phyloP scores from a whole-genome alignment of 805 yeast species.

The Suhomyces kilbournensis region DNA sequence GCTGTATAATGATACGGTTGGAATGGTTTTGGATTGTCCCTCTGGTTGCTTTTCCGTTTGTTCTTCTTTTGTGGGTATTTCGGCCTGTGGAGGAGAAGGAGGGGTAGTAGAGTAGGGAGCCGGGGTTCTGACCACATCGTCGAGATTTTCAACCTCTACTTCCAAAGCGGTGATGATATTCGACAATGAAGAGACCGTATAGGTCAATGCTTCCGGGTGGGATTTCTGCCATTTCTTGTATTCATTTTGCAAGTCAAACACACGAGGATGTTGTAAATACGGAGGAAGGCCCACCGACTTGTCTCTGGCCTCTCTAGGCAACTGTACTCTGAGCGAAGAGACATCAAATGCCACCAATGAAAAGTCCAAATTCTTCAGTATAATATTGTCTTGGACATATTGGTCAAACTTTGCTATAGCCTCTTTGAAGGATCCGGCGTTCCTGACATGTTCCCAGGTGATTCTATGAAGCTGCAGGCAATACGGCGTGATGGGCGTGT shows the following conservation, averaged over 20 bases:
- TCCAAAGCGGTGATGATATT: conserved; percentile 49
- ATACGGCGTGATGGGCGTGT: conserved; percentile 62
- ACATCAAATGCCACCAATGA: conserved; percentile 64
- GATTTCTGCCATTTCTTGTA: conserved; percentile 64
- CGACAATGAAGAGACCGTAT: conserved; percentile 31
- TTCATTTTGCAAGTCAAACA: conserved; percentile 75
- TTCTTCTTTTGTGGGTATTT: background rate
- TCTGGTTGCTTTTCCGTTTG: background rate
- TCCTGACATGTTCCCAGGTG: conserved; percentile 59
- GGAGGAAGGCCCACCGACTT: conserved; percentile 68
- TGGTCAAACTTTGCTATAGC: conserved; percentile 57
- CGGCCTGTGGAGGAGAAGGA: conserved; percentile 4
- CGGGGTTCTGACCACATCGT: conserved; percentile 6
- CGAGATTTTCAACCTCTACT: conserved; percentile 25
- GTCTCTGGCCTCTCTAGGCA: conserved; percentile 80
- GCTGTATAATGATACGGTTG: conserved; percentile 45
- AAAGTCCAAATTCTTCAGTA: conserved; percentile 47
- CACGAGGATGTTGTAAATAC: conserved; percentile 69
- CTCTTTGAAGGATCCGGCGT: conserved; percentile 58
- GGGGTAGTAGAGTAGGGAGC: conserved; percentile 8
- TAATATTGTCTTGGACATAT: conserved; percentile 43
- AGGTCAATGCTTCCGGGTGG: conserved; percentile 50
- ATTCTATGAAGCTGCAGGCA: conserved; percentile 52
- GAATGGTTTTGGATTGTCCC: conserved; percentile 34
- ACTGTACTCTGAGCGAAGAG: conserved; percentile 71